A percentile compares a stretch with the other conserved stretches of the same genome.
Conservation (phyloP, 2,329 filamentous ascomycete species). For the Apiospora hydei region DNA sequence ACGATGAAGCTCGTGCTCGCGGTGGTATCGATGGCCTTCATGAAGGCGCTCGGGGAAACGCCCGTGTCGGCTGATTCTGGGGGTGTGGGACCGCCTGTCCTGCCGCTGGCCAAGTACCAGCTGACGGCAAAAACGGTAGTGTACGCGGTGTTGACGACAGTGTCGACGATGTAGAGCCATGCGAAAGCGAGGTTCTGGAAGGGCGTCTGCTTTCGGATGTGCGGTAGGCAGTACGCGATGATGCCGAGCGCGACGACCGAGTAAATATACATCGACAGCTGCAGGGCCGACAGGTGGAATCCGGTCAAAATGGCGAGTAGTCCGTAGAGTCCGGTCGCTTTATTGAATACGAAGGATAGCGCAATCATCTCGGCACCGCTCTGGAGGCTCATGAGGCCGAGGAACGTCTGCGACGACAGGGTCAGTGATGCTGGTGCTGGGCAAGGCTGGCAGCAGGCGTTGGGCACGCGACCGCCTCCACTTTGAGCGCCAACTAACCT, state of each 20-base stretch:
- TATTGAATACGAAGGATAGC: slow-evolving; percentile 86
- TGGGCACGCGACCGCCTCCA: slow-evolving; percentile 5
- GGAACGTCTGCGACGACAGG: slow-evolving; percentile 69
- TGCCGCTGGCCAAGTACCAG: slow-evolving; percentile 79
- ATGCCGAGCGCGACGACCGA: slow-evolving; percentile 75
- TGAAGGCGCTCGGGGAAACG: slow-evolving; percentile 29
- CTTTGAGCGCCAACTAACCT: slow-evolving; percentile 21
- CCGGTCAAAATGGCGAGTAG: slow-evolving; percentile 89
- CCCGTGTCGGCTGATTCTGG: slow-evolving; percentile 30
- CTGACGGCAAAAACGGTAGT: slow-evolving; percentile 82
- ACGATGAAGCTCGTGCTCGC: slow-evolving; percentile 82
- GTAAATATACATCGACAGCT: slow-evolving; percentile 92
- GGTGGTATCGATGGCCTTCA: slow-evolving; percentile 63
- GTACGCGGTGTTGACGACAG: slow-evolving; percentile 80
- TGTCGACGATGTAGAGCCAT: slow-evolving; percentile 86
- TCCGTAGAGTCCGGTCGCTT: slow-evolving; percentile 89
- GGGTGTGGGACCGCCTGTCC: slow-evolving; percentile 45
- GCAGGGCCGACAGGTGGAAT: slow-evolving; percentile 80
- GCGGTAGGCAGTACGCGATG: slow-evolving; percentile 74
- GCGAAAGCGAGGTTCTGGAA: slow-evolving; percentile 83
- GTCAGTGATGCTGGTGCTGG: not conserved
- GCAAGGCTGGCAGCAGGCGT: slow-evolving; percentile 27
- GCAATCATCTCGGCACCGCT: slow-evolving; percentile 87
- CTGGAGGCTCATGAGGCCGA: slow-evolving; percentile 85
- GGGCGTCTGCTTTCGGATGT: slow-evolving; percentile 80